phyloP scores from a whole-genome alignment of 768 basidiomycete genomes.

The Leccinum variicolor region DNA sequence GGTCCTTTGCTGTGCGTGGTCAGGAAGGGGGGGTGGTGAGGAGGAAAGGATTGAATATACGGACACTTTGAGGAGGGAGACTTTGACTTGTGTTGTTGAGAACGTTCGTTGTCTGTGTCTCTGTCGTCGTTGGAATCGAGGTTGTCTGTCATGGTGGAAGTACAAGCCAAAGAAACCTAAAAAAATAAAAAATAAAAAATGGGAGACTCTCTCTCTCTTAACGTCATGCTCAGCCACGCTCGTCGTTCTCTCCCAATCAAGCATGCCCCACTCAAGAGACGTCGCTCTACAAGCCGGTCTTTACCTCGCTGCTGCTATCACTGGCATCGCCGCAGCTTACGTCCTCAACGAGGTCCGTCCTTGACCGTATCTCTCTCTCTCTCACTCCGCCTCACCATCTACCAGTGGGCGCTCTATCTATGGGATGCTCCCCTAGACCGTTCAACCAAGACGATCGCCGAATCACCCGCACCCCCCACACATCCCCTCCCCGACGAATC shows the following conservation, averaged over 20 bases:
- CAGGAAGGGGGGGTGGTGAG: neutral
- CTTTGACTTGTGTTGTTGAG: conserved; percentile 20
- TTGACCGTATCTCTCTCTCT: accelerated
- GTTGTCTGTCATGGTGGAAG: conserved; percentile 6
- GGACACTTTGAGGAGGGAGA: conserved; percentile 32
- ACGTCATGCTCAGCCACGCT: neutral
- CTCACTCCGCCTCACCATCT: neutral
- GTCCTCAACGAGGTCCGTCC: conserved; percentile 15
- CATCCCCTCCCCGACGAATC: no score
- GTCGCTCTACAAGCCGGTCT: conserved; percentile 9
- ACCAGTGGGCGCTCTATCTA: conserved; percentile 12
- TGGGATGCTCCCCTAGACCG: neutral
- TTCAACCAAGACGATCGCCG: no score
- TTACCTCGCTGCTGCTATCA: conserved; percentile 10
- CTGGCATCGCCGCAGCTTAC: conserved; percentile 22
- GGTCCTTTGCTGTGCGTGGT: conserved; percentile 63
- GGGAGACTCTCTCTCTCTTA: neutral
- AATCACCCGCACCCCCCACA: no score
- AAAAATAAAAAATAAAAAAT: no score
- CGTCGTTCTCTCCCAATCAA: neutral
- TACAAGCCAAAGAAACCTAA: neutral
- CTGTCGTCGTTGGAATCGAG: conserved; percentile 16
- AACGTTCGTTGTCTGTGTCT: conserved; percentile 23
- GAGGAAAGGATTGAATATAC: conserved; percentile 6
- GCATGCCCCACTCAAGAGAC: conserved; percentile 11